A percentile compares a stretch with the other conserved stretches of the same genome.
Conservation (phyloP, 1,284 basidiomycete genomes). For the Neonothopanus nambi region DNA sequence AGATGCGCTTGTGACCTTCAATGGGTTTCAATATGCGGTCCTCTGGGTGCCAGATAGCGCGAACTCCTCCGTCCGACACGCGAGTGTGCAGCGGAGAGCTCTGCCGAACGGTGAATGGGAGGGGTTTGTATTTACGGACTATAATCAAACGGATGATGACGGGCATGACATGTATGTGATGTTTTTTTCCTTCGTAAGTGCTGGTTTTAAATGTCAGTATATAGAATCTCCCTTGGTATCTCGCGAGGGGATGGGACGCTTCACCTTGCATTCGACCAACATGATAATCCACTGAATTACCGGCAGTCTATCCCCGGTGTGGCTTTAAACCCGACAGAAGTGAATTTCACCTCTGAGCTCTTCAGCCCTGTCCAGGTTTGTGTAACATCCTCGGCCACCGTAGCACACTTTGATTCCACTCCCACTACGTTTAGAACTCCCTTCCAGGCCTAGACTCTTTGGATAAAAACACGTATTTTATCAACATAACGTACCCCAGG, state of each 20-base stretch:
- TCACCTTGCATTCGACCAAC: constrained; percentile 44
- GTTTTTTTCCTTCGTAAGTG: neutral
- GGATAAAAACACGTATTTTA: constrained; percentile 35
- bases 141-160: constrained; percentile 43
- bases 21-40: constrained; percentile 43
- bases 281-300: constrained; percentile 42
- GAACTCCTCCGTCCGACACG: constrained; percentile 38
- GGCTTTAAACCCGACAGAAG: constrained; percentile 29
- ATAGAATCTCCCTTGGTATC: constrained; percentile 42
- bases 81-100: constrained; percentile 28
- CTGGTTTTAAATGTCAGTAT: neutral
- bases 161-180: constrained; percentile 39
- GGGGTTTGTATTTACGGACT: constrained; percentile 36
- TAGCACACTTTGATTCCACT: constrained; percentile 23
- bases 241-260: constrained; percentile 41
- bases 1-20: constrained; percentile 38
- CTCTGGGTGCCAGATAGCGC: constrained; percentile 32
- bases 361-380: constrained; percentile 10
- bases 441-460: constrained; percentile 38
- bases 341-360: constrained; percentile 5
- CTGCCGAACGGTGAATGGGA: constrained; percentile 32
- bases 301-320: constrained; percentile 35
- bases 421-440: constrained; percentile 30
- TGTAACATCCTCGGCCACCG: constrained; percentile 18
- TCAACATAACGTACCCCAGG: constrained; percentile 44